Evolutionary conservation across 78 protist genomes (phyloP), one percentile per base, ranked within the genome.

Genomic region (Speleostelium caveatum): DNA sequence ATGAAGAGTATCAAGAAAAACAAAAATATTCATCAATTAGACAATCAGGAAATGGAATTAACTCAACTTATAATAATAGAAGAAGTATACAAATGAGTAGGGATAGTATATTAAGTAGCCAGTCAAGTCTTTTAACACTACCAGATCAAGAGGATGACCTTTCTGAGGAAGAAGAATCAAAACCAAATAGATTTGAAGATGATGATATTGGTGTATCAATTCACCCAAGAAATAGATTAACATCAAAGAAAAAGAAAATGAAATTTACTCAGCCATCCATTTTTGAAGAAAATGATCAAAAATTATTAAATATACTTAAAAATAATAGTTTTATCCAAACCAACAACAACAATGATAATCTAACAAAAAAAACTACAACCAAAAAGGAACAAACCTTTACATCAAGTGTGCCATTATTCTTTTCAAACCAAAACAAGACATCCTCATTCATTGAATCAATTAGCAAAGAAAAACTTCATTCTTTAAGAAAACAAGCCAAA

Each of bases 91-190:
- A 38, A 39, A 38, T 62, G 28, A 32, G 59, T 68, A 68, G 26
- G 38, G 38, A 24, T 35, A 68, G 58, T 35, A 68, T 24, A 28
- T 12, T 30, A 2, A 26, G 10, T 33, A 14, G 55, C 21, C 6
- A 35, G 35, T 65, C 77, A 32, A 45, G 53, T 33, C 39, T 72
- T 28, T 72, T 21, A 41, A 72, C 75, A 24, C 36, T 42, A 28
- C 75, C 75, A 24, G 75, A 69, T 30, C 33, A 26, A 1, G 49
- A 69, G 45, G 78, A 72, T 72, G 78, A 72, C 6, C 51, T 72
- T 21, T 72, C 78, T 21, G 75, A 68, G 17, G 78, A 72, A 72
- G 78, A 72, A 33, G 41, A 72, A 53, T 36, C 6, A 14, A 45
- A 45, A 45, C 53, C 53, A 45, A 14, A 6, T 45, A 45, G 10